Percentiles rank a stretch among this genome's conserved stretches.
Conservation (phyloP, 2,329 filamentous ascomycete species). For the Neofusicoccum ribis region DNA sequence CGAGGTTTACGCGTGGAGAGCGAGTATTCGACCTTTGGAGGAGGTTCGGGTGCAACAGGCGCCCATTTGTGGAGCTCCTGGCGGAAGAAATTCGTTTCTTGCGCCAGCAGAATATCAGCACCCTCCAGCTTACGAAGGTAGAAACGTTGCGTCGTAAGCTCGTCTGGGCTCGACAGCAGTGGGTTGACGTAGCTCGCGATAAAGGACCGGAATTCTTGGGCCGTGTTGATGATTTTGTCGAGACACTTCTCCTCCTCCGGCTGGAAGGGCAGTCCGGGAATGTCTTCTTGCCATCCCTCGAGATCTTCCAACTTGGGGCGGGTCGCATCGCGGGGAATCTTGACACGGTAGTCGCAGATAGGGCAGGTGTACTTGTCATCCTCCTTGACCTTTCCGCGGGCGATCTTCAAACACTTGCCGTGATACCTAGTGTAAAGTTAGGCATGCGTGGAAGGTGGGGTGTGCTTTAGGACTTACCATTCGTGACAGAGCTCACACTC, state of each 20-base stretch:
- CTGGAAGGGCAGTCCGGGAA: conserved; percentile 80
- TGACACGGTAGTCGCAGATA: conserved; percentile 95
- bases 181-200: conserved; percentile 80
- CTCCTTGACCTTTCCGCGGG: conserved; percentile 95
- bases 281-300: conserved; percentile 79
- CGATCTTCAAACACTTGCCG: conserved; percentile 96
- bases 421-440: conserved; percentile 70
- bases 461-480: conserved; percentile 63
- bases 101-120: conserved; percentile 85
- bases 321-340: conserved; percentile 93
- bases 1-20: conserved; percentile 92
- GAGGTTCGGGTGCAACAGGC: conserved; percentile 81
- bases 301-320: conserved; percentile 93
- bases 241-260: conserved; percentile 91
- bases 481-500: conserved; percentile 98
- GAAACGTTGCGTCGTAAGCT: conserved; percentile 87
- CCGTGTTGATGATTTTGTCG: conserved; percentile 81
- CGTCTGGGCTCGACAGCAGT: conserved; percentile 76
- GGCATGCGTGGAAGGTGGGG: conserved; percentile 27
- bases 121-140: conserved; percentile 97
- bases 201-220: conserved; percentile 79
- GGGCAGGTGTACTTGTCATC: conserved; percentile 98
- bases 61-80: conserved; percentile 95
- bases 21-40: conserved; percentile 82
- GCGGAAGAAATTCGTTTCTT: conserved; percentile 96